Base-by-base conservation (phyloP, 2,329 filamentous ascomycete species). In the Cladophialophora chaetospira region DNA sequence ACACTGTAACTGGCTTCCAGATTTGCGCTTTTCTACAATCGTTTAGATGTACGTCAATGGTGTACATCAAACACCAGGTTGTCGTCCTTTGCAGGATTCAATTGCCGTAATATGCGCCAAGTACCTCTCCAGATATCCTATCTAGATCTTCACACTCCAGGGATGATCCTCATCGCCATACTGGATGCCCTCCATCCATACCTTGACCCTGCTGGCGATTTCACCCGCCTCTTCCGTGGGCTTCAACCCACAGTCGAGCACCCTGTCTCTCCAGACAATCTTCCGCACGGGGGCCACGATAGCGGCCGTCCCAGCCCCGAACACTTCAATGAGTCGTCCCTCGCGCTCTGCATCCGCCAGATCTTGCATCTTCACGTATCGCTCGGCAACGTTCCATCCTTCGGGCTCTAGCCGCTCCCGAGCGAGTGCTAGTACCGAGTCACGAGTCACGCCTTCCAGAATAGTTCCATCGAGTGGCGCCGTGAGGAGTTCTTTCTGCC, bases 381-480 rank as follows among this genome's bases (percentile, higher is more conserved):
- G 85, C 83, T 99, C 94, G 17, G 79, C 81, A 57, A 99, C 78
- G 65, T 84, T 85, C 94, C 94, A 99, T 58, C 94, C 94, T 74
- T 96, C 82, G 13, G 90, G 89, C 19, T 73, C 84, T 26, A 99
- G 82, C 67, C 87, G 84, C 79, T 99, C 91, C 35, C 88, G 82
- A 31, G 94, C 94, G 38, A 99, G 85, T 4, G 79, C 76, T n/a
- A 99, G 81, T 46, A 99, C 86, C 2, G 89, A 96, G 76, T 99
- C 93, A 65, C 94, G 82, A 9, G 92, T 97, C 5, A 99, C 91
- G 67, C 94, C 94, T 75, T 95, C 91, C 43, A 99, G 82, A 65
- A 99, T 99, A 26, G 93, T 99, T 48, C 94, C 94, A 72, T 99
- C 94, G 11, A 99, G 82, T 21, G 94, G 94, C 33, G 93, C 91